Conservation (phyloP, 306 rosid species). For the Macrotyloma uniflorum region DNA sequence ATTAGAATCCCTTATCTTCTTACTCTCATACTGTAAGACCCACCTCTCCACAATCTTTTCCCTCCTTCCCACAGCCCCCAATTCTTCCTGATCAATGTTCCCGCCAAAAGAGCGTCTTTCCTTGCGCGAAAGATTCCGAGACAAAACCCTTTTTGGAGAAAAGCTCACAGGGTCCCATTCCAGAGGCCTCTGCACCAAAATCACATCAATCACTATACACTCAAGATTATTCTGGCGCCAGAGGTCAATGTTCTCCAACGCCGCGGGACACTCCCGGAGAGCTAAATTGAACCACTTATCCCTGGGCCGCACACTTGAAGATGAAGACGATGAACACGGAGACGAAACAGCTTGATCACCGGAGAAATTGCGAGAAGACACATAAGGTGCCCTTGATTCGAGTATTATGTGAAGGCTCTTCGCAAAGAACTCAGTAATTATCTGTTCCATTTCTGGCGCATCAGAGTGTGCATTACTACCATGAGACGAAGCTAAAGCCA, state of each 20-base stretch:
- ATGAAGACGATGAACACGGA: constrained; percentile 71
- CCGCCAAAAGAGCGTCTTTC: constrained; percentile 48
- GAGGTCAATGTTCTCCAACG: constrained; percentile 65
- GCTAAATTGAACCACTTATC: constrained; percentile 93
- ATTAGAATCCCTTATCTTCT: constrained; percentile 56
- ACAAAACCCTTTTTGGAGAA: constrained; percentile 55
- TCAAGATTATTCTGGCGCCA: constrained; percentile 74
- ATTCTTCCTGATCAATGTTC: constrained; percentile 60
- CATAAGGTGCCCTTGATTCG: constrained; percentile 67
- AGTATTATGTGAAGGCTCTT: constrained; percentile 81
- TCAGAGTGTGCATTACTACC: constrained; percentile 71
- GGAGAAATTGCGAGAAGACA: constrained; percentile 65
- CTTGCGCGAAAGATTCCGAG: constrained; percentile 50
- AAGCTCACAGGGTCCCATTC: constrained; percentile 47
- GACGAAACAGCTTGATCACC: constrained; percentile 63
- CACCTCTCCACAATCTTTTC: constrained; percentile 88
- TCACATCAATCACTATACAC: constrained; percentile 73
- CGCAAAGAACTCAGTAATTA: constrained; percentile 76
- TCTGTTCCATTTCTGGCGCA: constrained; percentile 67
- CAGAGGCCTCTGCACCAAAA: constrained; percentile 66
- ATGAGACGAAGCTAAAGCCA: constrained; percentile 72
- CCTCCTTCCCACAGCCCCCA: constrained; percentile 51
- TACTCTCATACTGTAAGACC: constrained; percentile 72
- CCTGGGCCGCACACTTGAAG: constrained; percentile 77
- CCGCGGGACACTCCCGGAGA: constrained; percentile 69